A percentile compares a stretch with the other conserved stretches of the same genome.
These are phyloP conservation scores for Cryptosporidium viatorum DNA, from an alignment of 169 alveolate genomes.

Conservation along the genomic window DNA sequence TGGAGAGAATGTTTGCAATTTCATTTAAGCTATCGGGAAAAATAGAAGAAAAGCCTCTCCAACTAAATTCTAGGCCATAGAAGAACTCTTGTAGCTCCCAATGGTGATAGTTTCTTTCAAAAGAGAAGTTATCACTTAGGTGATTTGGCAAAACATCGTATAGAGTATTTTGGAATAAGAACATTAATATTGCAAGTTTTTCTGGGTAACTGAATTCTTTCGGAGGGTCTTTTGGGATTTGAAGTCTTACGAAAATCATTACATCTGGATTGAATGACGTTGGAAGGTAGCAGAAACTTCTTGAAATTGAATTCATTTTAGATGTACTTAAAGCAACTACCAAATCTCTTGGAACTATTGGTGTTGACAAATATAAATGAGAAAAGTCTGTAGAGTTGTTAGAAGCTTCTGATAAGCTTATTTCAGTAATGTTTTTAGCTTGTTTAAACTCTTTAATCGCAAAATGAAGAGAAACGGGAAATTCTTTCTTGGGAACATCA, in stretches of 20 bases:
- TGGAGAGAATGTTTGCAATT: not conserved
- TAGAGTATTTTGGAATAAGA: slow-evolving; percentile 16
- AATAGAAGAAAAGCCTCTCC: slow-evolving; percentile 54
- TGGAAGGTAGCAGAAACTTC: slow-evolving; percentile 38
- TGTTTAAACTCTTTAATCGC: slow-evolving; percentile 7
- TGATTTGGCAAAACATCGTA: slow-evolving; percentile 12
- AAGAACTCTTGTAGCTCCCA: slow-evolving; percentile 60
- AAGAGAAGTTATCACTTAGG: slow-evolving; percentile 6
- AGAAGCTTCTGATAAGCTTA: slow-evolving; percentile 1
- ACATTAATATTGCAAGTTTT: not conserved
- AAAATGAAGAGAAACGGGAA: slow-evolving; percentile 19
- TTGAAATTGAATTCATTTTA: slow-evolving; percentile 4
- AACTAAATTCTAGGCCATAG: slow-evolving; percentile 46
- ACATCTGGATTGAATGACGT: slow-evolving; percentile 17
- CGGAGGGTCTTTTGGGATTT: slow-evolving; percentile 28
- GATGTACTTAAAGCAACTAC: not conserved
- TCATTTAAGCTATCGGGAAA: slow-evolving; percentile 44
- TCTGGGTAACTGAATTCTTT: slow-evolving; percentile 9
- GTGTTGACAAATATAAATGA: not conserved
- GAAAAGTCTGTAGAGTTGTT: slow-evolving; percentile 9
- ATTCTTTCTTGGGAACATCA: slow-evolving; percentile 16
- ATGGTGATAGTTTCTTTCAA: slow-evolving; percentile 11
- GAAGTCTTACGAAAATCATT: not conserved
- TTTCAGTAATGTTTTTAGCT: not conserved
- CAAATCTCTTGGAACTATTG: slow-evolving; percentile 29